Base-by-base conservation (phyloP, 305 asterid genomes). In the Fraxinus baroniana region DNA sequence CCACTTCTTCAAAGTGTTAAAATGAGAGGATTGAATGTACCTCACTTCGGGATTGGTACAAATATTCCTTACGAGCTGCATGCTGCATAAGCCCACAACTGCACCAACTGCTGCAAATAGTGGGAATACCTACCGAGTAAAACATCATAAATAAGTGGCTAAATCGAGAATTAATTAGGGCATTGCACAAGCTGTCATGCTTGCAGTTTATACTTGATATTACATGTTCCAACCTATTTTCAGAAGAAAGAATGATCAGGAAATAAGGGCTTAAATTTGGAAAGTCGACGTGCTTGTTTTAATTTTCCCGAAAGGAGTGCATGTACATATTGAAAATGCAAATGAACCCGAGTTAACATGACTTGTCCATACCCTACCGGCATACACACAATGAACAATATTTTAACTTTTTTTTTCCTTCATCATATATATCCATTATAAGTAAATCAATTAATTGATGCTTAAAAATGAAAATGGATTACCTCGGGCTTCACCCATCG, bases 401-500 rank as follows among this genome's bases (percentile, higher is more conserved):
- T 46, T 46, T 49, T 0, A 49, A 4, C 5, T 49, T 12, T 49
- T 4, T 49, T 49, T 2, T 15, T 0, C n/a, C 6, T 49, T 49
- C 1, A 15, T 15, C 60, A 2, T 49, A 49, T 49, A 0, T 49
- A 15, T 15, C 20, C 7, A 49, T 15, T 49, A 49, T 13, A 49
- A 49, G 2, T 49, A 13, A 49, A 49, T 49, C 60, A 12, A 13
- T 30, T 44, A 46, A 15, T 4, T 33, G 30, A 78, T 26, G 55
- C 22, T 55, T 12, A 30, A 30, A 74, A 39, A 7, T 7, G 24
- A 70, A 57, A 18, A 22, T 76, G 1, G 22, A 32, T 35, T 76
- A 87, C 92, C 90, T 89, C 90, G 10, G 87, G 90, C 70, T 46
- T 87, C 17, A 89, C 7, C 92, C 92, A 89, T 77, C 90, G 82